Base-by-base conservation (phyloP, 2,329 filamentous ascomycete genomes). In the Apiospora aurea region DNA sequence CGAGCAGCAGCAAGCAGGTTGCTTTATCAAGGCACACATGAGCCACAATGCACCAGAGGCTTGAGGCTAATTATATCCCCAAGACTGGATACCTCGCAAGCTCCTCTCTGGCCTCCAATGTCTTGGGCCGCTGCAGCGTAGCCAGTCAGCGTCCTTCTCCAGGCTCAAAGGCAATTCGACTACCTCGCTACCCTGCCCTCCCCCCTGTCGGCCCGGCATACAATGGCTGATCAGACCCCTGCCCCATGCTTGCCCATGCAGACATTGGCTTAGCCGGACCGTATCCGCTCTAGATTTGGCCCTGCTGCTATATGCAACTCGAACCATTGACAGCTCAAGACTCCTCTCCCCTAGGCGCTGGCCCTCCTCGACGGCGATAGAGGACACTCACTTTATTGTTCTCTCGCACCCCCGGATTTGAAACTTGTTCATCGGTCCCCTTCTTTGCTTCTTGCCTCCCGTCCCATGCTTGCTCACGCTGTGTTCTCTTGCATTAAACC, bases 241-340 rank as follows among this genome's bases (percentile, higher is more conserved):
- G 78, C 75, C 72, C 71, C 71, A 75, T 78, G 73, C 77, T 79
- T 76, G 78, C 76, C 76, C 78, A 79, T 81, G 80, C 79, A 81
- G 77, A 77, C 77, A 78, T 79, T 79, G 81, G 78, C 80, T 80
- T 81, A 78, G 81, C 83, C 82, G 83, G 83, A 80, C 82, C 82
- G 81, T 81, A 82, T 82, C 82, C 83, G 83, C 82, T 83, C 80
- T 79, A 81, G 80, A 83, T 82, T 82, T 81, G 80, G 44, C 47
- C 44, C 44, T 49, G 44, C 68, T 51, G 11, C 77, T 80, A 82
- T 78, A 80, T 81, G 78, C 77, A 78, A 79, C 79, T 82, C 79
- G 78, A 79, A 80, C 83, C 83, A 84, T 80, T 83, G 79, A 83
- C 80, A 84, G 80, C 77, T 78, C 80, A 79, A 79, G 80, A 81